Percentiles rank a stretch among this genome's conserved stretches.
Evolutionary conservation across 495 filamentous ascomycete genomes (phyloP).

Genomic region (Baudoinia panamericana): DNA sequence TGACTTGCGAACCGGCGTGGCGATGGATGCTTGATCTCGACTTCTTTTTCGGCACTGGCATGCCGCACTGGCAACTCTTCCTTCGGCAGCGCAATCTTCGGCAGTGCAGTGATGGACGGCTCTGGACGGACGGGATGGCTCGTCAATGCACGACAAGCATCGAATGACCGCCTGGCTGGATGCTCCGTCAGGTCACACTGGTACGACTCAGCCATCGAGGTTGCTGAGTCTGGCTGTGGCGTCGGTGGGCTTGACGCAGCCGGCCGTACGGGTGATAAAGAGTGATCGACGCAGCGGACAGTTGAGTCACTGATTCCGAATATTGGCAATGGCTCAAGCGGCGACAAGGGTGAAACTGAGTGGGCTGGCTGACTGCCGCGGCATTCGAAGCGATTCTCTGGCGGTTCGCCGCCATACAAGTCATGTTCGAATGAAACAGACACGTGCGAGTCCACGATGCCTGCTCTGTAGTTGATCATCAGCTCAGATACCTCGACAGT

Average conservation of each 20-base stretch:
- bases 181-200: conserved; percentile 1
- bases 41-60: conserved; percentile 4
- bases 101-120: background rate
- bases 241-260: conserved; percentile 16
- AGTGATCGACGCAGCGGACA: background rate
- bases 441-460: conserved; percentile 11
- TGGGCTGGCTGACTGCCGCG: too few relatives aligned
- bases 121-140: conserved; percentile 4
- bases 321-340: too few relatives aligned
- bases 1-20: conserved; percentile 18
- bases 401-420: background rate
- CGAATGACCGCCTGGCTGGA: conserved; percentile 10
- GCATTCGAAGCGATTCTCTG: conserved; percentile 8
- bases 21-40: conserved; percentile 18
- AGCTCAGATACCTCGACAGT: too few relatives aligned
- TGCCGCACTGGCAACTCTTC: conserved; percentile 16
- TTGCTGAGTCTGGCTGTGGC: conserved; percentile 14
- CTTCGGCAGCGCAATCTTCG: conserved; percentile 5
- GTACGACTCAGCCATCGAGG: conserved; percentile 15
- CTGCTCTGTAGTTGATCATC: conserved; percentile 4
- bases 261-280: conserved; percentile 10
- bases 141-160: conserved; percentile 4
- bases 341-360: too few relatives aligned
- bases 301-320: conserved; percentile 2
- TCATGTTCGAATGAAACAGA: conserved; percentile 13